These are phyloP conservation scores for Penicillium sp. DNA, from an alignment of 2,329 filamentous ascomycete genomes.

Conservation along the genomic window DNA sequence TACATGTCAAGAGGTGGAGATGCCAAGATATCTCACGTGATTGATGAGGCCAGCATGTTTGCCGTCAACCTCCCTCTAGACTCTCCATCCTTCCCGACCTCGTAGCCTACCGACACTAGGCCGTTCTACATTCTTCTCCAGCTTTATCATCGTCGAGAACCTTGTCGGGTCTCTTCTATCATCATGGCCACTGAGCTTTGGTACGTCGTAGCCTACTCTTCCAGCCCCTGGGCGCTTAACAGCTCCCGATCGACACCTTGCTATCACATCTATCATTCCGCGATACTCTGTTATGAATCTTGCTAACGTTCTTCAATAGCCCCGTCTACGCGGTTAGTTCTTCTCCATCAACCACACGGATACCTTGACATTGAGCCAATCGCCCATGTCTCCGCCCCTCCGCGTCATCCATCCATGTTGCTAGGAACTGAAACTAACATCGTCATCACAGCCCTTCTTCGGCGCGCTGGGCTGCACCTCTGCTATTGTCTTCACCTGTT, in stretches of 20 bases:
- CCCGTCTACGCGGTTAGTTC: slow-evolving; percentile 97
- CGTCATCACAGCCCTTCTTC: slow-evolving; percentile 72
- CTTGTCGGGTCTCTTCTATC: slow-evolving; percentile 28
- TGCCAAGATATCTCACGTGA: slow-evolving; percentile 38
- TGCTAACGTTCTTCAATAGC: slow-evolving; percentile 55
- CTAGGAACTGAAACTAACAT: slow-evolving; percentile 13
- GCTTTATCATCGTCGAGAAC: slow-evolving; percentile 18
- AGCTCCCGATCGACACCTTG: slow-evolving; percentile 25
- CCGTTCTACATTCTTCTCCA: slow-evolving; percentile 17
- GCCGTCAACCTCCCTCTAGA: slow-evolving; percentile 33
- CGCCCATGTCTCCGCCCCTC: slow-evolving; percentile 11
- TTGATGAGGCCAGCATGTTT: slow-evolving; percentile 36
- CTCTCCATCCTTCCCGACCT: slow-evolving; percentile 31
- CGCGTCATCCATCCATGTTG: slow-evolving; percentile 1
- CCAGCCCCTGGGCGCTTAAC: slow-evolving; percentile 35
- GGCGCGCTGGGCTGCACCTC: slow-evolving; percentile 95
- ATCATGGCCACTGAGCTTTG: slow-evolving; percentile 80
- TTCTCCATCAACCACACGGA: slow-evolving; percentile 14
- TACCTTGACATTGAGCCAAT: slow-evolving; percentile 14
- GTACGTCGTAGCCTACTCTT: slow-evolving; percentile 59
- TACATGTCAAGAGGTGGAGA: slow-evolving; percentile 7
- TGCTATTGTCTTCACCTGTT: slow-evolving; percentile 94
- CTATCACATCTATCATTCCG: slow-evolving; percentile 5
- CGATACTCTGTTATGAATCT: slow-evolving; percentile 1
- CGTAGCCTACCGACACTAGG: slow-evolving; percentile 21